Conservation (phyloP, 2,329 filamentous ascomycete species). For the Apiospora hydei region DNA sequence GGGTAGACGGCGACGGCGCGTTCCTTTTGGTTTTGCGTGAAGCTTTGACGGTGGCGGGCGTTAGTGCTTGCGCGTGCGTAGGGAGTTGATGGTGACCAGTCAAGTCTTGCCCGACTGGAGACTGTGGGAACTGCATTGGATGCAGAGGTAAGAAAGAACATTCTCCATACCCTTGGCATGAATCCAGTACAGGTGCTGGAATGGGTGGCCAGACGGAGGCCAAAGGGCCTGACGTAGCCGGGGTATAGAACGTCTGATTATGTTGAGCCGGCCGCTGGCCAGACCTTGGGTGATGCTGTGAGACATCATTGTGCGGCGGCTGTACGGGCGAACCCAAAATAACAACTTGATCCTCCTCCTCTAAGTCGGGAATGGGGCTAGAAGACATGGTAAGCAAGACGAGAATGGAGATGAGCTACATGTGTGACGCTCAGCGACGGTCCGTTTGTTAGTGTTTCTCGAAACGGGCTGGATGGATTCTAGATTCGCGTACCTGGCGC, state of each 20-base stretch:
- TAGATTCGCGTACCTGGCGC: background rate
- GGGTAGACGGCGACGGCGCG: background rate
- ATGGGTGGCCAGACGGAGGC: background rate
- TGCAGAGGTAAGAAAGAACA: background rate
- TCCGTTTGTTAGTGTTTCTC: background rate
- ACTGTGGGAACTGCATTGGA: background rate
- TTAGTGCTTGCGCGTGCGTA: background rate
- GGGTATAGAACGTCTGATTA: background rate
- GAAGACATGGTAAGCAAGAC: slow-evolving; percentile 4
- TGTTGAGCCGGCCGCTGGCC: background rate
- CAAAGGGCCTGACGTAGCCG: background rate
- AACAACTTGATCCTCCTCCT: background rate
- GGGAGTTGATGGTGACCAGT: background rate
- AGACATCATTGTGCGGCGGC: background rate
- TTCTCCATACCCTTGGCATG: background rate
- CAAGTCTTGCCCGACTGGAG: background rate
- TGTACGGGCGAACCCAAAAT: background rate
- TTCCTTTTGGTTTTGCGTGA: background rate
- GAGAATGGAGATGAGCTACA: background rate
- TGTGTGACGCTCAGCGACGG: background rate
- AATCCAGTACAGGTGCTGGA: background rate
- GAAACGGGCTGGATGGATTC: background rate
- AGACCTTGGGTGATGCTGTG: background rate
- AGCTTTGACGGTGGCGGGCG: background rate
- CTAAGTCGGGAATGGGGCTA: background rate